Evolutionary conservation across 345 rosid species (phyloP).

Genomic region (Citrus cavaleriei): DNA sequence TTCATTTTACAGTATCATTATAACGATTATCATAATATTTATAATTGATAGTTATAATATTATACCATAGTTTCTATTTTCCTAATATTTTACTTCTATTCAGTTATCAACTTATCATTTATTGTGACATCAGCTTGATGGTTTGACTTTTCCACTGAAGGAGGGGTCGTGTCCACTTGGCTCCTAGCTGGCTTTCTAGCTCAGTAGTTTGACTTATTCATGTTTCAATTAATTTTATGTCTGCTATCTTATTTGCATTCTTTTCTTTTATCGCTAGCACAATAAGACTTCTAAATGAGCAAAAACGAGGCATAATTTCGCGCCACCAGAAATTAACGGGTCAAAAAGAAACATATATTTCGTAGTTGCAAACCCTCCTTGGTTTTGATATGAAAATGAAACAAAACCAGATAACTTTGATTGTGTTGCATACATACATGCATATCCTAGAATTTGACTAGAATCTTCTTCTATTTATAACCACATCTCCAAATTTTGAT

Average conservation of each 20-base stretch:
- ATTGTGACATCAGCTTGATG: constrained; percentile 21
- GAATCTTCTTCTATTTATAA: not conserved
- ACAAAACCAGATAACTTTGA: not conserved
- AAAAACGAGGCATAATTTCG: not conserved
- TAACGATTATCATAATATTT: no score
- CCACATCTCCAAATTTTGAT: not conserved
- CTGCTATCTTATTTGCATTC: not conserved
- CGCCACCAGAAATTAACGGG: not conserved
- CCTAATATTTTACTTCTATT: no score
- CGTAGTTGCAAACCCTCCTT: not conserved
- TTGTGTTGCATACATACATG: not conserved
- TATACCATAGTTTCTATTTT: no score
- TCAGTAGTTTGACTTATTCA: not conserved
- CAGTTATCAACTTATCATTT: not conserved
- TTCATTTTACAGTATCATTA: no score
- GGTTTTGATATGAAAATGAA: not conserved
- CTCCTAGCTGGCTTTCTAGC: not conserved
- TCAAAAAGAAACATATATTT: not conserved
- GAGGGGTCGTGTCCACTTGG: not conserved
- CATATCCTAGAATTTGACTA: not conserved
- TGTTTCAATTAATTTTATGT: not conserved
- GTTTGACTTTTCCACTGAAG: constrained; percentile 2
- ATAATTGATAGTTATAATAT: no score
- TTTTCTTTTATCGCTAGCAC: not conserved
- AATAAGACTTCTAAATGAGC: not conserved